Percentiles rank a stretch among this genome's conserved stretches.
Evolutionary conservation across 2,329 filamentous ascomycete genomes (phyloP).

Genomic region (Cordyceps farinosa): DNA sequence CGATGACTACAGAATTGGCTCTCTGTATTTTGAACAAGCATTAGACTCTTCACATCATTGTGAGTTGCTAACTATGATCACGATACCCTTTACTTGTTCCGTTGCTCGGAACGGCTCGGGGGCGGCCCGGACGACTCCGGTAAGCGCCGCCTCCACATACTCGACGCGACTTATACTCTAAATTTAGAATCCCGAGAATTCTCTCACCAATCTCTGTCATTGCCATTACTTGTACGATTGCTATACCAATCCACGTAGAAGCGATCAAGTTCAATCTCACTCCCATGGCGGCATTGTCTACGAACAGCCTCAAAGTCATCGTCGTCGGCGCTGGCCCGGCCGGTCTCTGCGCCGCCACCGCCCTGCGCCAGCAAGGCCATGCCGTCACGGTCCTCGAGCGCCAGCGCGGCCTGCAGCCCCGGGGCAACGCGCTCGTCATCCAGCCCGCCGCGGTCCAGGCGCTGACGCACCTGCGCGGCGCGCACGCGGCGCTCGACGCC

Average conservation of each 20-base stretch:
- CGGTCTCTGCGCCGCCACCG: constrained; percentile 11
- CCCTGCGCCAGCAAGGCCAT: constrained; percentile 11
- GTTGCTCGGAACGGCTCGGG: background rate
- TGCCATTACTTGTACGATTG: background rate
- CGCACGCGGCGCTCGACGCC: constrained; percentile 1
- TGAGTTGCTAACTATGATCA: background rate
- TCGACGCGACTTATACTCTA: background rate
- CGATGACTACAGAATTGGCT: too few relatives aligned
- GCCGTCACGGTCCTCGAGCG: constrained; percentile 14
- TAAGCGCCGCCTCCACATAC: background rate
- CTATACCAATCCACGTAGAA: too few relatives aligned
- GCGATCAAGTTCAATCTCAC: too few relatives aligned
- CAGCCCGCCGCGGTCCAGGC: constrained; percentile 14
- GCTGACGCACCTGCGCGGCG: constrained; percentile 1
- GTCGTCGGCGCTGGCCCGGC: constrained; percentile 15
- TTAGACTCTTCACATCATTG: background rate
- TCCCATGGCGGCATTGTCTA: background rate
- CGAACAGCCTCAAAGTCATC: constrained; percentile 3
- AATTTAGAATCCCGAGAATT: background rate
- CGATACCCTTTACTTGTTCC: background rate
- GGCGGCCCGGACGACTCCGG: background rate
- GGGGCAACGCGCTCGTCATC: constrained; percentile 15
- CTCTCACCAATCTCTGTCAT: too few relatives aligned
- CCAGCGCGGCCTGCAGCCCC: background rate
- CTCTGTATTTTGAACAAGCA: too few relatives aligned